These are phyloP conservation scores for Aphanomyces invadans DNA, from an alignment of 352 stramenopile species.

Conservation along the genomic window DNA sequence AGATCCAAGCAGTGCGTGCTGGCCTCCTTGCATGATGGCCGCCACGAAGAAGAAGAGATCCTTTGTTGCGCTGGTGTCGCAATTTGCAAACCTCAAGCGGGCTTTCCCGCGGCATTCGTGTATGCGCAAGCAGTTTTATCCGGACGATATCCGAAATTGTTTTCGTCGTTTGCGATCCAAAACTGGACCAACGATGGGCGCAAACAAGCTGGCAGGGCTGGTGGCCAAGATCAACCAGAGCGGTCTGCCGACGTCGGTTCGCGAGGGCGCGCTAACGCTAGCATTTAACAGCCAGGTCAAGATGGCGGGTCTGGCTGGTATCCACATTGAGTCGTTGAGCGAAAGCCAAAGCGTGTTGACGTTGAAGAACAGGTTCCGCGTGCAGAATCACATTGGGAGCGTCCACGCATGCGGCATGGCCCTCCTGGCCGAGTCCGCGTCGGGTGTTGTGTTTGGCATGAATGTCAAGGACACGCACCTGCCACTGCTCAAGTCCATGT, in stretches of 20 bases:
- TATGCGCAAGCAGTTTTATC: no score
- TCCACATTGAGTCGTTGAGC: slow-evolving; percentile 61
- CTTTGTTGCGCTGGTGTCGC: no score
- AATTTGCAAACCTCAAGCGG: no score
- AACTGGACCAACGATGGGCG: neutral
- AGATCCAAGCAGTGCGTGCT: no score
- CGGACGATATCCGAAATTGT: no score
- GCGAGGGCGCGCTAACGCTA: slow-evolving; percentile 50
- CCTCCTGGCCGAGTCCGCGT: slow-evolving; percentile 71
- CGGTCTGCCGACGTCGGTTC: slow-evolving; percentile 31
- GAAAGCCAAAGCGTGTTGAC: slow-evolving; percentile 37
- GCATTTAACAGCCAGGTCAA: slow-evolving; percentile 83
- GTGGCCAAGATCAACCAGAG: slow-evolving; percentile 48
- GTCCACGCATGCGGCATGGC: slow-evolving; percentile 84
- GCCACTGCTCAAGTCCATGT: slow-evolving; percentile 80
- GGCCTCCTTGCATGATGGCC: no score
- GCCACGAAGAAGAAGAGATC: no score
- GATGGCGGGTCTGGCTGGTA: slow-evolving; percentile 65
- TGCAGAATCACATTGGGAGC: slow-evolving; percentile 86
- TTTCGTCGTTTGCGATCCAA: neutral
- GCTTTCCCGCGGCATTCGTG: no score
- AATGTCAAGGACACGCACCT: slow-evolving; percentile 78
- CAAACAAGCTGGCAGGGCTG: slow-evolving; percentile 51
- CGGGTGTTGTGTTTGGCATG: slow-evolving; percentile 78
- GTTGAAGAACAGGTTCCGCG: slow-evolving; percentile 61